Percentiles rank a stretch among this genome's conserved stretches.
Conservation (phyloP, 495 filamentous ascomycete genomes). For the Xylaria cubensis region DNA sequence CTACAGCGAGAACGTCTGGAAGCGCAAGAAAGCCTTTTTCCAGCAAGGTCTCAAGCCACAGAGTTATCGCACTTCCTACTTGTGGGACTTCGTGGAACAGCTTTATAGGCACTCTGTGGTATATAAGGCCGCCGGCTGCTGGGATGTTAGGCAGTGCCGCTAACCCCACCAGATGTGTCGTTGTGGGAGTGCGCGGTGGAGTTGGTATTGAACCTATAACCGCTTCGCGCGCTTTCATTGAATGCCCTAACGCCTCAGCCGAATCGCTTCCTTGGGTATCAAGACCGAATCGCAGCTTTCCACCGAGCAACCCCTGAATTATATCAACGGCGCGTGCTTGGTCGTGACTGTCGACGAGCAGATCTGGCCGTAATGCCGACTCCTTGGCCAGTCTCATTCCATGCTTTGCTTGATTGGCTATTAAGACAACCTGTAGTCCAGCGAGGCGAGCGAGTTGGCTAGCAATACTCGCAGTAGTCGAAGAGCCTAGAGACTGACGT, state of each 20-base stretch:
- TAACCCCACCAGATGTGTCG: slow-evolving; percentile 65
- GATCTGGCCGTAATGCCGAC: slow-evolving; percentile 54
- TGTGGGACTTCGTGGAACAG: slow-evolving; percentile 66
- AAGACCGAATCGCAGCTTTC: slow-evolving; percentile 65
- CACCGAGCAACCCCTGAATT: slow-evolving; percentile 59
- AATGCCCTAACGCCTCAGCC: slow-evolving; percentile 41
- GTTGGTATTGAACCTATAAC: slow-evolving; percentile 23
- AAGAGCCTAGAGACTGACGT: slow-evolving; percentile 53
- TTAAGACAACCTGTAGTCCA: slow-evolving; percentile 62
- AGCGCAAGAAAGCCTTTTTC: slow-evolving; percentile 52
- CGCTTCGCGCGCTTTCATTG: slow-evolving; percentile 1
- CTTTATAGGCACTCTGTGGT: slow-evolving; percentile 72
- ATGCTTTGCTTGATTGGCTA: slow-evolving; percentile 67
- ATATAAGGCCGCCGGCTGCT: slow-evolving; percentile 47
- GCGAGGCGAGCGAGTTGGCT: slow-evolving; percentile 67
- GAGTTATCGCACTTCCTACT: slow-evolving; percentile 62
- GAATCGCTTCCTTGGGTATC: slow-evolving; percentile 68
- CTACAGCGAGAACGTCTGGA: slow-evolving; percentile 64
- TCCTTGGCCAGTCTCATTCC: slow-evolving; percentile 60
- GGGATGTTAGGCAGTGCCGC: slow-evolving; percentile 65
- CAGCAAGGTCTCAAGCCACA: slow-evolving; percentile 67
- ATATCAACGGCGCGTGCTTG: slow-evolving; percentile 65
- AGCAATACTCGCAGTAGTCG: slow-evolving; percentile 64
- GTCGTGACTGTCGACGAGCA: slow-evolving; percentile 68
- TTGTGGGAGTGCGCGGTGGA: slow-evolving; percentile 35